A percentile compares a stretch with the other conserved stretches of the same genome.
Evolutionary conservation across 108 stramenopile species (phyloP).

Genomic region (Seminavis robusta): DNA sequence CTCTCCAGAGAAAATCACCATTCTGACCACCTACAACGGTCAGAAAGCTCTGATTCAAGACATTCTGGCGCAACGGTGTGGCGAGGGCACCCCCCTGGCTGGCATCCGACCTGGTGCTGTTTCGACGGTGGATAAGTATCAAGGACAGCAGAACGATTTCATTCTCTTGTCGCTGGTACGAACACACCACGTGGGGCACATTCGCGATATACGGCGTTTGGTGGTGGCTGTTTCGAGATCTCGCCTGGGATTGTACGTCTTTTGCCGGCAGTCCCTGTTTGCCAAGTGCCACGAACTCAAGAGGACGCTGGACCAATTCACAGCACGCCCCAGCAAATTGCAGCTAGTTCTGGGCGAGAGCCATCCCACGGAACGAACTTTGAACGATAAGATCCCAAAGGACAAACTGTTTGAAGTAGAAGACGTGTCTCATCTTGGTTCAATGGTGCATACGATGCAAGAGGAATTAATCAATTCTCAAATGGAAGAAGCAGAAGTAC

Average conservation of each 20-base stretch:
- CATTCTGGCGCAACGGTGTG: conserved; percentile 84
- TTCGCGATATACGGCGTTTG: conserved; percentile 94
- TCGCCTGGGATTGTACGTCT: conserved; percentile 94
- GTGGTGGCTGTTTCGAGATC: conserved; percentile 96
- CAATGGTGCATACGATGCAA: conserved; percentile 80
- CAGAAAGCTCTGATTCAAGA: conserved; percentile 92
- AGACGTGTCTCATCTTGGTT: conserved; percentile 68
- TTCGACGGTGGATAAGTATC: conserved; percentile 96
- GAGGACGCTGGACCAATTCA: conserved; percentile 63
- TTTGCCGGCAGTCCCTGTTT: conserved; percentile 74
- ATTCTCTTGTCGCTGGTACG: conserved; percentile 94
- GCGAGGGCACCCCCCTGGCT: conserved; percentile 70
- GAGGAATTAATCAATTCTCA: conserved; percentile 25
- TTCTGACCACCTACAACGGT: conserved; percentile 98
- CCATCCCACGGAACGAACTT: conserved; percentile 48
- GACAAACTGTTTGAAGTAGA: conserved; percentile 59
- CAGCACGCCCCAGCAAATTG: conserved; percentile 36
- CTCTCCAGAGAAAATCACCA: conserved; percentile 86
- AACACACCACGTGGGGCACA: conserved; percentile 90
- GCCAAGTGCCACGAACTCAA: conserved; percentile 69
- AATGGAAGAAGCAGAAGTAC: neutral
- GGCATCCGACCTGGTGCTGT: conserved; percentile 59
- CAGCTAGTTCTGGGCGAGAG: conserved; percentile 72
- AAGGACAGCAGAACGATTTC: conserved; percentile 97
- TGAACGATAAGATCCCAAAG: conserved; percentile 31